These are phyloP conservation scores for Cenchrus purpureus DNA, from an alignment of 176 grass and related monocot species.

Conservation along the genomic window DNA sequence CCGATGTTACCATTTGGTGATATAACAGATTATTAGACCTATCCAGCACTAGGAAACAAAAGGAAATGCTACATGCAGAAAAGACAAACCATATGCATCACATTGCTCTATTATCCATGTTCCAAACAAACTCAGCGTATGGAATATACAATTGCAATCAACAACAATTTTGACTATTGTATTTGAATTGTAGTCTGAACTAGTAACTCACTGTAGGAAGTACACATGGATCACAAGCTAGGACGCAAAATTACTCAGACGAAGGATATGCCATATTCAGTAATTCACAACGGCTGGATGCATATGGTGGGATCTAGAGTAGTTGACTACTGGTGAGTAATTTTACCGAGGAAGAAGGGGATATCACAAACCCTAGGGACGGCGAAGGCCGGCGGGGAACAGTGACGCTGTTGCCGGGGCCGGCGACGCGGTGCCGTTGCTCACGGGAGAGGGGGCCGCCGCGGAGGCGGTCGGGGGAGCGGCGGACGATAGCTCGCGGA, in stretches of 20 bases:
- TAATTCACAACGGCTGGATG: not conserved
- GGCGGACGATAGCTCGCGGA: conserved; percentile 71
- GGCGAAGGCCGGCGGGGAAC: conserved; percentile 48
- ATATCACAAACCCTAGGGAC: conserved; percentile 54
- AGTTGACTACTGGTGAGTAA: not conserved
- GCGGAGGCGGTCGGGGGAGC: conserved; percentile 16
- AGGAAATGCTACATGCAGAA: not conserved
- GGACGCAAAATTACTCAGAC: not conserved
- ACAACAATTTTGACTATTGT: not conserved
- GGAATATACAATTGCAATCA: not conserved
- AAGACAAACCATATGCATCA: not conserved
- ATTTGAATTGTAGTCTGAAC: not conserved
- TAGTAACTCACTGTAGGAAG: not conserved
- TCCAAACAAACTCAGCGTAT: not conserved
- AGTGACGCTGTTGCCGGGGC: conserved; percentile 12
- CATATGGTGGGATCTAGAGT: not conserved
- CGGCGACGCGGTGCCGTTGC: conserved; percentile 1
- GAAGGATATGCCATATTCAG: not conserved
- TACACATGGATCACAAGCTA: not conserved
- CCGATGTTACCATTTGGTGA: not conserved
- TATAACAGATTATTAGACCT: not conserved
- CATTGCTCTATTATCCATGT: not conserved
- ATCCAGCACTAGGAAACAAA: conserved; percentile 3
- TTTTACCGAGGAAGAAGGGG: not conserved
- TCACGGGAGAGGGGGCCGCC: not conserved